Percentiles rank a stretch among this genome's conserved stretches.
Evolutionary conservation across 2,329 filamentous ascomycete genomes (phyloP).

Genomic region (Aspergillus sp.): DNA sequence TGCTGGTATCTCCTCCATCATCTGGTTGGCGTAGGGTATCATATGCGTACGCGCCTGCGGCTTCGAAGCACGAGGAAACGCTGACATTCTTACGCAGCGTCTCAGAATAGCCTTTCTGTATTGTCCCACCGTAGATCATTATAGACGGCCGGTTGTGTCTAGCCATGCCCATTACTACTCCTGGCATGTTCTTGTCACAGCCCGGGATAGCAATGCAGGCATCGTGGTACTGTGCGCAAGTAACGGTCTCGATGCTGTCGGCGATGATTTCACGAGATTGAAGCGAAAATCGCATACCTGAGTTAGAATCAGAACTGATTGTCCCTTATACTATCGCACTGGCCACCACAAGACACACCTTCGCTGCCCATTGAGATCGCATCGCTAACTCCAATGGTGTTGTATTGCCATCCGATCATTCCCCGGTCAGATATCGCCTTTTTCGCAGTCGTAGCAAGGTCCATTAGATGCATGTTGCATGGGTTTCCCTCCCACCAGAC

Average conservation of each 20-base stretch:
- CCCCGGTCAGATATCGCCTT: conserved; percentile 74
- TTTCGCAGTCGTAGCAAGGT: conserved; percentile 86
- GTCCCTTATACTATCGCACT: background rate
- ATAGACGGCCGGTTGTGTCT: conserved; percentile 88
- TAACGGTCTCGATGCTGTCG: conserved; percentile 91
- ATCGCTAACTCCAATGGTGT: conserved; percentile 85
- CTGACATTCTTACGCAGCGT: conserved; percentile 79
- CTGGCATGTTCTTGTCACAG: conserved; percentile 98
- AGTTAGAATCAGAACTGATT: conserved; percentile 15
- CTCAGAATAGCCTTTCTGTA: conserved; percentile 79
- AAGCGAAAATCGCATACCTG: conserved; percentile 90
- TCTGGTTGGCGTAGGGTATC: conserved; percentile 70
- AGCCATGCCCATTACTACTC: conserved; percentile 84
- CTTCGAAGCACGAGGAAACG: conserved; percentile 85
- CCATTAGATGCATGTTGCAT: conserved; percentile 79
- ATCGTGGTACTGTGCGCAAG: conserved; percentile 87
- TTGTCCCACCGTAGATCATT: conserved; percentile 95
- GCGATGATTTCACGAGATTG: conserved; percentile 91
- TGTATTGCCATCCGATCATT: conserved; percentile 95
- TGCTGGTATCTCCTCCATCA: conserved; percentile 61
- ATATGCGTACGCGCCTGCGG: conserved; percentile 78
- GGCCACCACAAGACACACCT: conserved; percentile 52
- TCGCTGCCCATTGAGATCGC: conserved; percentile 95
- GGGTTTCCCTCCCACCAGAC: conserved; percentile 99
- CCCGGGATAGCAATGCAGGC: conserved; percentile 91